Evolutionary conservation across 1,139 yeast species (phyloP).

Genomic region (Zhuliangozyma parablackwelliae): DNA sequence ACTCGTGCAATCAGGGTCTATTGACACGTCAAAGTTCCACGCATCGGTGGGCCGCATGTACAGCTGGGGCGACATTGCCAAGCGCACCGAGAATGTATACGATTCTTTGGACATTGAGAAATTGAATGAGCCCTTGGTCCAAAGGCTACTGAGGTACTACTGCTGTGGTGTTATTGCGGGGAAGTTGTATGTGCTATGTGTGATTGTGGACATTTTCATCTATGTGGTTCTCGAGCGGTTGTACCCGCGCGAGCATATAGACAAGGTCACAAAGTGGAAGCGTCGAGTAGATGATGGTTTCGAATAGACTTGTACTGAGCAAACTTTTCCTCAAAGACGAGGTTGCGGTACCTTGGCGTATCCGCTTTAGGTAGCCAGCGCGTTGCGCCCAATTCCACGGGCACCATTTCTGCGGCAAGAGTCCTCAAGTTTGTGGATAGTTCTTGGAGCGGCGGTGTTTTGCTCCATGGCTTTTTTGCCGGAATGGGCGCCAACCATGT

Average conservation of each 20-base stretch:
- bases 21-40: conserved; percentile 77
- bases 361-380: conserved; percentile 19
- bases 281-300: background rate
- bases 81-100: conserved; percentile 80
- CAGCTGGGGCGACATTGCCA: conserved; percentile 89
- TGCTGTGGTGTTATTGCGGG: conserved; percentile 85
- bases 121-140: conserved; percentile 46
- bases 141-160: conserved; percentile 55
- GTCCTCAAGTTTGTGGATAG: conserved; percentile 13
- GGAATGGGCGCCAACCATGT: background rate
- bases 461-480: conserved; percentile 1
- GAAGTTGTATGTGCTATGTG: conserved; percentile 69
- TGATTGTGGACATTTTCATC: conserved; percentile 72
- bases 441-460: conserved; percentile 7
- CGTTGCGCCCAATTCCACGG: conserved; percentile 5
- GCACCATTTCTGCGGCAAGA: conserved; percentile 12
- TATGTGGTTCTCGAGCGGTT: conserved; percentile 60
- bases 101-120: conserved; percentile 44
- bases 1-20: conserved; percentile 48
- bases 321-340: conserved; percentile 12
- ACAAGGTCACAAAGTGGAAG: conserved; percentile 68
- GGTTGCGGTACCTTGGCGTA: conserved; percentile 17
- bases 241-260: conserved; percentile 67
- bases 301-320: conserved; percentile 3
- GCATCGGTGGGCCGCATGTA: conserved; percentile 76